phyloP scores from a whole-genome alignment of 371 early-diverging fungal species.

The Lichtheimia corymbifera region DNA sequence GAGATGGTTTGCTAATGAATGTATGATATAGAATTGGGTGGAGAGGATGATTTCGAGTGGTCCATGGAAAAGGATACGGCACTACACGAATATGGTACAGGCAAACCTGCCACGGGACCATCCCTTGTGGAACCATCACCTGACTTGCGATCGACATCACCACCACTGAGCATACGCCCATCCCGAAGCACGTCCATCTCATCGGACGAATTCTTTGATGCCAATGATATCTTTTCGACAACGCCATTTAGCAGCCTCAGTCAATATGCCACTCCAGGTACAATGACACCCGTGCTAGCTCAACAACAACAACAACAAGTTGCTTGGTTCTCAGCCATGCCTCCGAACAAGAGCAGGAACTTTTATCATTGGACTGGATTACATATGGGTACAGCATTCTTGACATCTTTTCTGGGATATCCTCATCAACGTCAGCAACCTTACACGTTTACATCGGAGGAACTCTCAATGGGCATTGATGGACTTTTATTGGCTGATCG shows the following conservation, averaged over 20 bases:
- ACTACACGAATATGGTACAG: slow-evolving; percentile 34
- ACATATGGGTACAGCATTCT: slow-evolving; percentile 40
- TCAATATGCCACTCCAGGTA: slow-evolving; percentile 13
- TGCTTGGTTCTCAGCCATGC: neutral
- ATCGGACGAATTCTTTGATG: slow-evolving; percentile 43
- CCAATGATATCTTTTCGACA: slow-evolving; percentile 14
- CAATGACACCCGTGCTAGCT: neutral
- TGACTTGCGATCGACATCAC: neutral
- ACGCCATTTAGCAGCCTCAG: neutral
- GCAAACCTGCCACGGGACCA: neutral
- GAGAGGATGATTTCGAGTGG: slow-evolving; percentile 35
- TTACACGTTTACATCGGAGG: neutral
- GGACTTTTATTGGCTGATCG: slow-evolving; percentile 11
- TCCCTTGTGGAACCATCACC: too few species aligned
- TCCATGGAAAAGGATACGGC: slow-evolving; percentile 29
- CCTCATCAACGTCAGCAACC: neutral
- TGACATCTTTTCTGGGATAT: slow-evolving; percentile 34
- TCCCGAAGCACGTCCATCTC: slow-evolving; percentile 18
- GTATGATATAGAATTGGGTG: slow-evolving; percentile 31
- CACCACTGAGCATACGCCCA: slow-evolving; percentile 3
- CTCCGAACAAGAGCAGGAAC: neutral
- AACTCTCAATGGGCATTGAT: neutral
- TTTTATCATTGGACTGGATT: slow-evolving; percentile 27
- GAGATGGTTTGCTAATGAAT: neutral
- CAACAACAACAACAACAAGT: neutral